Conservation (phyloP, 1,284 basidiomycete species). For the Entoloma clypeatum region DNA sequence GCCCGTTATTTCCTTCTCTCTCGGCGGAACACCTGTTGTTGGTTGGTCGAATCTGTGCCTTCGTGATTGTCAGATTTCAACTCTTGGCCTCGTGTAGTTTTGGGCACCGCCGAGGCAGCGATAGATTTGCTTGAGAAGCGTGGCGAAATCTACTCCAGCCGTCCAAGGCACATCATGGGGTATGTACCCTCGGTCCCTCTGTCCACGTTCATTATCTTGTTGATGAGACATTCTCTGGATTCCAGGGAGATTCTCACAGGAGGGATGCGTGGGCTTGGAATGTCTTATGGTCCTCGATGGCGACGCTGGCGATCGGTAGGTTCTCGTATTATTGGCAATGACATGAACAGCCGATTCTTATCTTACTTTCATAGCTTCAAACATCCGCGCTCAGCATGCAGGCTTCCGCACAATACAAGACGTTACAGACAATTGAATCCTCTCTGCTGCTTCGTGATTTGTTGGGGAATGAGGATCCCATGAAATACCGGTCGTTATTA, state of each 20-base stretch:
- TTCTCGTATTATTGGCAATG: not conserved
- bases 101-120: constrained; percentile 27
- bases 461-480: constrained; percentile 12
- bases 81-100: constrained; percentile 20
- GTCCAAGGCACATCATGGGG: constrained; percentile 34
- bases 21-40: constrained; percentile 21
- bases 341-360: not conserved
- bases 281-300: constrained; percentile 29
- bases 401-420: constrained; percentile 23
- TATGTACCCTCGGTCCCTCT: constrained; percentile 21
- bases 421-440: constrained; percentile 25
- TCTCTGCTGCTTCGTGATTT: constrained; percentile 24
- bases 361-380: constrained; percentile 8
- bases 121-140: constrained; percentile 35
- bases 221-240: not conserved
- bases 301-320: constrained; percentile 31
- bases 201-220: not conserved
- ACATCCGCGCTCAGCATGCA: constrained; percentile 27
- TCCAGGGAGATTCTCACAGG: constrained; percentile 26
- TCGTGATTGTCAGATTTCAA: not conserved
- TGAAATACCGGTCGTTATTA: constrained; percentile 16
- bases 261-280: constrained; percentile 28
- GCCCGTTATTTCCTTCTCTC: constrained; percentile 20
- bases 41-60: constrained; percentile 18
- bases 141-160: constrained; percentile 35